A percentile compares a stretch with the other conserved stretches of the same genome.
Conservation (phyloP, 2,329 filamentous ascomycete species). For the Alternaria alternata region DNA sequence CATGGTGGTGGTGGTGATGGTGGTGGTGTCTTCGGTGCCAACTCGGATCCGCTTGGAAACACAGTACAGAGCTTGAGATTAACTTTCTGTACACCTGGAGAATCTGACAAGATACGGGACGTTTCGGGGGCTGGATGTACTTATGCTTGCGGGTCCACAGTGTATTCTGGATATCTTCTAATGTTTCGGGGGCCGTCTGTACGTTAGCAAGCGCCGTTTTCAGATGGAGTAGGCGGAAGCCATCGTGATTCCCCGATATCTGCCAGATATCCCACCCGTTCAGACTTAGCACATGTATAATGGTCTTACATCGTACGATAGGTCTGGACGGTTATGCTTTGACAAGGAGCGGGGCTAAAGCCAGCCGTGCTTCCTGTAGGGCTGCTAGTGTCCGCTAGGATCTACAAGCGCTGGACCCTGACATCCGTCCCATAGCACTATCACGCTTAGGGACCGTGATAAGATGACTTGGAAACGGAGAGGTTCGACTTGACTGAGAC, state of each 20-base stretch:
- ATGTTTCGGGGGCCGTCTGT: not conserved
- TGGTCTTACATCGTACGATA: slow-evolving; percentile 8
- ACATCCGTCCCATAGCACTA: slow-evolving; percentile 10
- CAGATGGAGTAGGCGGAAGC: not conserved
- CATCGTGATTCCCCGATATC: not conserved
- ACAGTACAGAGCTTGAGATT: not conserved
- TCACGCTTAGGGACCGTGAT: not conserved
- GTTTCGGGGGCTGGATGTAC: not conserved
- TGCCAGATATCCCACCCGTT: not conserved
- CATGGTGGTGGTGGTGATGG: not conserved
- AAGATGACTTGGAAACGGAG: not conserved
- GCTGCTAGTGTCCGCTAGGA: slow-evolving; percentile 14
- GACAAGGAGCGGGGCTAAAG: not conserved
- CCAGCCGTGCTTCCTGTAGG: slow-evolving; percentile 6
- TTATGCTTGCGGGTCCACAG: not conserved
- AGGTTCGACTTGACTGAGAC: not conserved
- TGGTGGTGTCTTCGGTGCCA: not conserved
- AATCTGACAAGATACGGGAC: not conserved
- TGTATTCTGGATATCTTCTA: not conserved
- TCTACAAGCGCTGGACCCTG: slow-evolving; percentile 14
- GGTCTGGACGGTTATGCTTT: not conserved
- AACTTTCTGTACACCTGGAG: not conserved
- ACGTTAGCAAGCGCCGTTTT: not conserved
- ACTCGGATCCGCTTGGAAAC: slow-evolving; percentile 2
- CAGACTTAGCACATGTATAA: slow-evolving; percentile 1